Evolutionary conservation across 2,329 filamentous ascomycete species (phyloP).

Genomic region (Hypoxylon sp.): DNA sequence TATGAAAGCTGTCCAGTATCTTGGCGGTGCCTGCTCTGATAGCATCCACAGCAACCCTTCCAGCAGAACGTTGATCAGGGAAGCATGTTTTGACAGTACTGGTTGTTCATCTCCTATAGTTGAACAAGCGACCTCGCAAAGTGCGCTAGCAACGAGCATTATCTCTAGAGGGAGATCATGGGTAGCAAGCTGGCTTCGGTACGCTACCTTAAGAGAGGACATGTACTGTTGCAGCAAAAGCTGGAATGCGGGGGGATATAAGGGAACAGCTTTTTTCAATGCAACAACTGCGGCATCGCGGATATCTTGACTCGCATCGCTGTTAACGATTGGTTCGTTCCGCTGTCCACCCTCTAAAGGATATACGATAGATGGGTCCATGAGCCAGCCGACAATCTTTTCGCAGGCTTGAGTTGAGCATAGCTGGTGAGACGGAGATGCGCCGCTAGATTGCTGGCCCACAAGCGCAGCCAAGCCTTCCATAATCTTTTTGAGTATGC

Average conservation of each 20-base stretch:
- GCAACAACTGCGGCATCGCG: conserved; percentile 45
- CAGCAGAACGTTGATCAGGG: conserved; percentile 53
- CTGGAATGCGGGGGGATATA: conserved; percentile 48
- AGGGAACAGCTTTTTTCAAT: conserved; percentile 44
- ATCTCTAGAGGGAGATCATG: conserved; percentile 44
- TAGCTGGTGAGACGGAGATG: conserved; percentile 31
- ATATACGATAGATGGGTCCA: conserved; percentile 43
- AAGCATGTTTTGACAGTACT: conserved; percentile 57
- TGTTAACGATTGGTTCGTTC: conserved; percentile 21
- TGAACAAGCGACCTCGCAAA: conserved; percentile 65
- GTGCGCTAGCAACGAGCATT: conserved; percentile 55
- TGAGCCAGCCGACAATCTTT: conserved; percentile 45
- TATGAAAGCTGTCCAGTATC: conserved; percentile 47
- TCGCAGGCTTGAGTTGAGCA: conserved; percentile 47
- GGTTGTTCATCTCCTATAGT: conserved; percentile 49
- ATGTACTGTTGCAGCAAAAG: conserved; percentile 48
- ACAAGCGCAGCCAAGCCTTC: conserved; percentile 48
- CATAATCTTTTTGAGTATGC: conserved; percentile 45
- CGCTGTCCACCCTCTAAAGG: conserved; percentile 43
- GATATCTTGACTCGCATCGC: conserved; percentile 39
- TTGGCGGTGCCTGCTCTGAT: conserved; percentile 37
- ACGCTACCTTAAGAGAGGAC: conserved; percentile 43
- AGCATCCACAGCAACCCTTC: conserved; percentile 44
- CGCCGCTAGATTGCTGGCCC: conserved; percentile 43
- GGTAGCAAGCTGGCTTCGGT: conserved; percentile 32